Conservation (phyloP, 169 alveolate species). For the Plasmodium reichenowi region DNA sequence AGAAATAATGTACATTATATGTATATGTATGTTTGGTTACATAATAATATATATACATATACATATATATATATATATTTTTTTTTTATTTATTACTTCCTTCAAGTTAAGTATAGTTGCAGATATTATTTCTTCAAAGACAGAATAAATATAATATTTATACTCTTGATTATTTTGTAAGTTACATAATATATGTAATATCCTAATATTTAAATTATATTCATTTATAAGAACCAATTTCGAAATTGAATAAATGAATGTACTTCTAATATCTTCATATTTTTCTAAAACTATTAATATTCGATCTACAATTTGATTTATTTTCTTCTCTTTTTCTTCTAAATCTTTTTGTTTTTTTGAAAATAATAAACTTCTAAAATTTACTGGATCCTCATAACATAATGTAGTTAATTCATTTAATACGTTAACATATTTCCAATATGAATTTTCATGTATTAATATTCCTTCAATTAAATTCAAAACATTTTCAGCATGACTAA, state of each 20-base stretch:
- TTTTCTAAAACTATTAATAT: slow-evolving; percentile 70
- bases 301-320: slow-evolving; percentile 46
- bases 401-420: slow-evolving; percentile 71
- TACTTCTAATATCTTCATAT: slow-evolving; percentile 71
- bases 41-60: neutral
- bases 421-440: slow-evolving; percentile 60
- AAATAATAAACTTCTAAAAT: slow-evolving; percentile 46
- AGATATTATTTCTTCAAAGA: slow-evolving; percentile 68
- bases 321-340: slow-evolving; percentile 12
- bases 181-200: slow-evolving; percentile 43
- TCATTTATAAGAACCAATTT: slow-evolving; percentile 56
- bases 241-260: slow-evolving; percentile 58
- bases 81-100: slow-evolving; percentile 26
- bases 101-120: slow-evolving; percentile 41
- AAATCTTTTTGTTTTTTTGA: slow-evolving; percentile 21
- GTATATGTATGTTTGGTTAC: neutral
- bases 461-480: slow-evolving; percentile 66
- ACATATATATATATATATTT: neutral
- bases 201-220: slow-evolving; percentile 28
- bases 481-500: slow-evolving; percentile 60
- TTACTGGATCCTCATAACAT: slow-evolving; percentile 68
- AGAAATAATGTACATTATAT: neutral
- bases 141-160: slow-evolving; percentile 26
- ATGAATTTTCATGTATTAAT: slow-evolving; percentile 47
- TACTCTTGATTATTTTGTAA: slow-evolving; percentile 52